Evolutionary conservation across 768 basidiomycete species (phyloP).

Genomic region (Fistulinella prunicolor): DNA sequence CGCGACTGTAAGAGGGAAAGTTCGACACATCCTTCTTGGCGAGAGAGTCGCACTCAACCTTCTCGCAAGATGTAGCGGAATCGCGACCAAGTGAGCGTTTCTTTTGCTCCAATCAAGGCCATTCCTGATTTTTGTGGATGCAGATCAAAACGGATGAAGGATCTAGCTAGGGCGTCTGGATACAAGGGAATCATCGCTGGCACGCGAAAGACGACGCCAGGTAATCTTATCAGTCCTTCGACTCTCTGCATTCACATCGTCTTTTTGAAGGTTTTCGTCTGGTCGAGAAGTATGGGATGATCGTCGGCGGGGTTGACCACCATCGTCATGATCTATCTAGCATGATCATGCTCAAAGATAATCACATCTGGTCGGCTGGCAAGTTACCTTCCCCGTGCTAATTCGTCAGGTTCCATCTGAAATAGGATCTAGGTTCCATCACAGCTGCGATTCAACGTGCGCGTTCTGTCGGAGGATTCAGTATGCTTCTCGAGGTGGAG

Average conservation of each 20-base stretch:
- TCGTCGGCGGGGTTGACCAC: slow-evolving; percentile 93
- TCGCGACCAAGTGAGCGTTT: slow-evolving; percentile 79
- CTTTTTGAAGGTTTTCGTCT: slow-evolving; percentile 72
- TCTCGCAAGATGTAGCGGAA: slow-evolving; percentile 92
- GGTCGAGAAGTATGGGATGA: slow-evolving; percentile 98
- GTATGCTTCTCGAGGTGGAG: slow-evolving; percentile 89
- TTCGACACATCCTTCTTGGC: slow-evolving; percentile 81
- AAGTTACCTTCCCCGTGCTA: slow-evolving; percentile 13
- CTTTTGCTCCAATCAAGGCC: not conserved
- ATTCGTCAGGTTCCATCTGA: slow-evolving; percentile 1
- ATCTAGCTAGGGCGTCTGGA: slow-evolving; percentile 72
- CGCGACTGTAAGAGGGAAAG: slow-evolving; percentile 89
- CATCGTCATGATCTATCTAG: slow-evolving; percentile 96
- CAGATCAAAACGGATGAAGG: slow-evolving; percentile 81
- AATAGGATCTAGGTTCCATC: slow-evolving; percentile 66
- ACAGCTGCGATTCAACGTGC: slow-evolving; percentile 82
- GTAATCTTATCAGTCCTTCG: slow-evolving; percentile 28
- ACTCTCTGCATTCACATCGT: slow-evolving; percentile 5
- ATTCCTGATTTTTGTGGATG: not conserved
- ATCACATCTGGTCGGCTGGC: slow-evolving; percentile 98
- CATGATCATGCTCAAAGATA: slow-evolving; percentile 99
- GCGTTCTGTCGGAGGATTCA: slow-evolving; percentile 90
- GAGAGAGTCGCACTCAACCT: slow-evolving; percentile 93
- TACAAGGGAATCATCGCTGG: slow-evolving; percentile 90
- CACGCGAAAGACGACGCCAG: slow-evolving; percentile 96